A percentile compares a stretch with the other conserved stretches of the same genome.
Conservation (phyloP, 345 rosid species). For the Eucalyptus coolabah region DNA sequence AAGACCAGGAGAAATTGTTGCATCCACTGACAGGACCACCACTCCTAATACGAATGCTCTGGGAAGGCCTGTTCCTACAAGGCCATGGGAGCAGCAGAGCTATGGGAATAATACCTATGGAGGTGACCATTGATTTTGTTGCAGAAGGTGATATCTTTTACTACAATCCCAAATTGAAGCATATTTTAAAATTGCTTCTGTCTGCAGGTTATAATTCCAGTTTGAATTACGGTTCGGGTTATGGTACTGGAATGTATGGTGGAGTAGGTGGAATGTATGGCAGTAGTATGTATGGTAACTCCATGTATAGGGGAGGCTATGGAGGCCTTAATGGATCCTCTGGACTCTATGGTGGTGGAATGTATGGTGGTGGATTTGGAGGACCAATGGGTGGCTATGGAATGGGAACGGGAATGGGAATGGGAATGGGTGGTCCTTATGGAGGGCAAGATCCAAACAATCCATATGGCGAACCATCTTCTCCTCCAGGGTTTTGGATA, state of each 20-base stretch:
- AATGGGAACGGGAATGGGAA: constrained; percentile 17
- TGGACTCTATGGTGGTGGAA: constrained; percentile 9
- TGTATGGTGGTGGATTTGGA: constrained; percentile 23
- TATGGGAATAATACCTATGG: constrained; percentile 42
- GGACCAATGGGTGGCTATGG: not conserved
- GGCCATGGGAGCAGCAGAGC: constrained; percentile 92
- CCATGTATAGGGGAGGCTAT: constrained; percentile 70
- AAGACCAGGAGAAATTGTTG: constrained; percentile 67
- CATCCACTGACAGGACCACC: constrained; percentile 24
- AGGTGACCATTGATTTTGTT: constrained; percentile 12
- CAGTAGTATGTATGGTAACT: constrained; percentile 69
- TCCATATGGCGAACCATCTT: constrained; percentile 61
- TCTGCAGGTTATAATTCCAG: constrained; percentile 59
- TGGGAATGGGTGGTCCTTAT: constrained; percentile 32
- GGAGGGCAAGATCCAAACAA: constrained; percentile 87
- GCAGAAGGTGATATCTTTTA: not conserved
- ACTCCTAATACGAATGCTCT: constrained; percentile 34
- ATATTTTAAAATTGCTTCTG: not conserved
- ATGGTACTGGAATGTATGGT: constrained; percentile 53
- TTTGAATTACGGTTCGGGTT: constrained; percentile 50
- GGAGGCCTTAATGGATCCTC: constrained; percentile 26
- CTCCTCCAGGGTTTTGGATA: constrained; percentile 96
- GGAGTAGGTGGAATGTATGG: constrained; percentile 35
- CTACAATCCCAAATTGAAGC: not conserved
- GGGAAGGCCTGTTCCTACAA: constrained; percentile 66